Evolutionary conservation across 441 rosid species (phyloP), one percentile per base, ranked within the genome.

Genomic region (Adansonia grandidieri): DNA sequence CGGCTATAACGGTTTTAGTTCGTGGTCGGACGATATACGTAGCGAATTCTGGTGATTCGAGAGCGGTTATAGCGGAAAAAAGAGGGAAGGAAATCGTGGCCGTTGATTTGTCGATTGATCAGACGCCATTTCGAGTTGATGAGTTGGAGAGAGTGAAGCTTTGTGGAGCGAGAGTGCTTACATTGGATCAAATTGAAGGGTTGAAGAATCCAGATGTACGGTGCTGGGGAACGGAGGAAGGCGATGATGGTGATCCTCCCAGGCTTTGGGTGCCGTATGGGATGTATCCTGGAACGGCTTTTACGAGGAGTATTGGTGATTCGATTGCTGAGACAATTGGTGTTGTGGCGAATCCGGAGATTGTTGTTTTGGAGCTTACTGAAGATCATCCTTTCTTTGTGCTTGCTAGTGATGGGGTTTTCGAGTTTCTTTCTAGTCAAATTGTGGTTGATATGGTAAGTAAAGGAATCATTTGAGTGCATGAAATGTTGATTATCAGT

Each of bases 221-320:
- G 85, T 94, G 95, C 82, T 97, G 99, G 99, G 99, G 94, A 61
- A 90, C 92, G 15, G 99, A 97, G 85, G 99, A 97, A 79, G 92
- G 82, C 24, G 99, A 96, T 84, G 99, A 93, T 82, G 99, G 99
- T 14, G 99, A 97, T 79, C 99, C 99, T 71, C 99, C 99, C 0
- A 89, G 99, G 81, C 88, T 97, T 82, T 97, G 99, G 99, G 88
- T 93, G 17, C 91, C 92, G 1, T 88, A 90, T 87, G 99, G 97
- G 73, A 97, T 97, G 99, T 97, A 92, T 79, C 99, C 99, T 0
- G 99, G 99, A 56, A 93, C 99, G 14, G 99, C 99, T 68, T 97
- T 97, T 83, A 97, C 98, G 0, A 93, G 99, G 83, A 97, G 99
- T 79, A 83, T 97, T 66, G 99, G 99, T 19, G 99, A 97, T 81